phyloP scores from a whole-genome alignment of 345 rosid species.

The Isatis tinctoria region DNA sequence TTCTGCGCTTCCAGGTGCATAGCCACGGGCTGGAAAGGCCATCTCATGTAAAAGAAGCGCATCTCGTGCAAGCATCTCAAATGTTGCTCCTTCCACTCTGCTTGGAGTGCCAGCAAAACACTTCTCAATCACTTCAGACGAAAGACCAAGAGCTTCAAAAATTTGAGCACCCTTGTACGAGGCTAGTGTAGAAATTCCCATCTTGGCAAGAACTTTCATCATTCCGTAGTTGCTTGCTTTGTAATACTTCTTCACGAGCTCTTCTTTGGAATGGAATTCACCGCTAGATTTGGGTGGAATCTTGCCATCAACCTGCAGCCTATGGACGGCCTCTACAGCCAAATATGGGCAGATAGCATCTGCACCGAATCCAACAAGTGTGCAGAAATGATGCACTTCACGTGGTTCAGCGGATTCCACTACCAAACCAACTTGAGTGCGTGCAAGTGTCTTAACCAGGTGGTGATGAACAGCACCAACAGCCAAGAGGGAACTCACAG shows the following conservation, averaged over 20 bases:
- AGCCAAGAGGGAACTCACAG: constrained; percentile 97
- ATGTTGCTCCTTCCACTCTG: constrained; percentile 98
- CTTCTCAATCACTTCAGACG: constrained; percentile 92
- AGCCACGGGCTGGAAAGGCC: constrained; percentile 74
- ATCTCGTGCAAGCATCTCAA: constrained; percentile 95
- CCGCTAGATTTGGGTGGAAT: constrained; percentile 86
- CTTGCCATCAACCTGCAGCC: constrained; percentile 93
- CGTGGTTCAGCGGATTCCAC: constrained; percentile 99
- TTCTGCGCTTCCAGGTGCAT: constrained; percentile 96
- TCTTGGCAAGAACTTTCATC: constrained; percentile 99
- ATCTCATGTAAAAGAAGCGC: constrained; percentile 75
- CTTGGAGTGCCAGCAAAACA: constrained; percentile 99
- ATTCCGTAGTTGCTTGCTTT: constrained; percentile 98
- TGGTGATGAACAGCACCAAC: constrained; percentile 99
- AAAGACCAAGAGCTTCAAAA: constrained; percentile 96
- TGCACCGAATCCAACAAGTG: constrained; percentile 93
- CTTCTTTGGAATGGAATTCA: constrained; percentile 77
- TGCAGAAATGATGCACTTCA: constrained; percentile 99
- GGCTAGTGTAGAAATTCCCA: constrained; percentile 98
- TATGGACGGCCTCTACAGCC: constrained; percentile 78
- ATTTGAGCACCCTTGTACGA: constrained; percentile 99
- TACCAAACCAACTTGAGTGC: constrained; percentile 85
- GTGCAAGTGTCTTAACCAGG: constrained; percentile 81
- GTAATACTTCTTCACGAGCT: constrained; percentile 85
- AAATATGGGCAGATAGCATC: constrained; percentile 98